Base-by-base conservation (phyloP, 164 flowering plant species). In the Magnolia officinalis region DNA sequence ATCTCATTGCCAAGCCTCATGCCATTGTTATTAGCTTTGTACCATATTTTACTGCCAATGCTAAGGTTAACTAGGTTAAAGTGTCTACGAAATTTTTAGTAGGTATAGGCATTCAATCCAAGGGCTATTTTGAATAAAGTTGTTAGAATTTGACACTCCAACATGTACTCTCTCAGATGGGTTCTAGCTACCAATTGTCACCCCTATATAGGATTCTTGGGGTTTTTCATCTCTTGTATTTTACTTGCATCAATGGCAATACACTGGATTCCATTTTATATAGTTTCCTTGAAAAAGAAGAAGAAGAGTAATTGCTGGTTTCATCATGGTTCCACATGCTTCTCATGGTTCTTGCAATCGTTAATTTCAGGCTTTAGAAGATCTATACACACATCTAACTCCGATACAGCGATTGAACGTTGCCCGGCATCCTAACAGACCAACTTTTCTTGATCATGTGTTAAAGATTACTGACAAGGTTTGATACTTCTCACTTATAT, bases 381-480 rank as follows among this genome's bases (percentile, higher is more conserved):
- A 90, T 78, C 81, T 95, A 8, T 95, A 93, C 74, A 86, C 89
- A 8, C 90, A 89, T 83, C 78, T 95, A 77, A 87, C 96, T 68
- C 99, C 99, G 13, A 92, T 92, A 78, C 98, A 95, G 70, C 94
- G 99, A 13, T 89, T 96, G 77, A 82, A 85, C 75, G 89, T 94
- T 88, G 97, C 99, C 29, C 89, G 99, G 20, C 99, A 96, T 84
- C 98, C 99, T 50, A 88, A 96, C 80, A 82, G 99, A 75, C 99
- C 99, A 52, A 96, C 99, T 50, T 91, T 88, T 85, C 99, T 96
- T 80, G 99, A 96, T 81, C 97, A 96, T 70, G 82, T 94, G 20
- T 87, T 92, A 71, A 94, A 78, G 84, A 95, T 95, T 63, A 93
- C 98, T 50, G 97, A 95, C 19, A 93, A 88, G 98, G 99, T 93